Conservation (phyloP, 2,329 filamentous ascomycete genomes). For the Trichoderma sp. region DNA sequence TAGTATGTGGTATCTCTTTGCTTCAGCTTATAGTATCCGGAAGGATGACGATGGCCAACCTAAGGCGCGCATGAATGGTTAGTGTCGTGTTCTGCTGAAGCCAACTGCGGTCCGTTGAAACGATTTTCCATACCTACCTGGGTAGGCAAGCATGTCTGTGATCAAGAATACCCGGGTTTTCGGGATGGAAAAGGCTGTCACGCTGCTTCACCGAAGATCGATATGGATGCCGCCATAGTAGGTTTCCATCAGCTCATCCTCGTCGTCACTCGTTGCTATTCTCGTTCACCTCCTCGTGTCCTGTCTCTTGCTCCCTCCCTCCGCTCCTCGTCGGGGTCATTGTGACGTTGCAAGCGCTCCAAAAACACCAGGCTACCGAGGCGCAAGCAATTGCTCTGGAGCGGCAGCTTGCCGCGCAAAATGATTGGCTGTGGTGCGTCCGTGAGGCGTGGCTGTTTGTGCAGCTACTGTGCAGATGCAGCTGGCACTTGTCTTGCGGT, state of each 20-base stretch:
- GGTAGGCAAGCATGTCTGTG: not conserved
- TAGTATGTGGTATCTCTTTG: not conserved
- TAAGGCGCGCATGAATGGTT: not conserved
- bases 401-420: slow-evolving; percentile 12
- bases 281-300: slow-evolving; percentile 8
- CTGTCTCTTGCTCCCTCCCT: not conserved
- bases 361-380: slow-evolving; percentile 3
- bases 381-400: slow-evolving; percentile 8
- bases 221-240: not conserved
- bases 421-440: slow-evolving; percentile 24
- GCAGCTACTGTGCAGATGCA: not conserved
- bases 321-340: not conserved
- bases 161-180: slow-evolving; percentile 4
- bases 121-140: not conserved
- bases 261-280: slow-evolving; percentile 18
- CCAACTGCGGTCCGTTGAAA: too few species aligned
- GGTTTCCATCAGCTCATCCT: not conserved
- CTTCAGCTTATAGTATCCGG: not conserved
- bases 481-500: not conserved
- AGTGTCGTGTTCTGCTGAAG: not conserved
- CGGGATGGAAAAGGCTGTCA: not conserved
- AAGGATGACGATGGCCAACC: not conserved
- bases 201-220: not conserved
- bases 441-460: slow-evolving; percentile 18
- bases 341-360: slow-evolving; percentile 23